Evolutionary conservation across 2,329 filamentous ascomycete species (phyloP).

Genomic region (Pseudocercospora cruenta): DNA sequence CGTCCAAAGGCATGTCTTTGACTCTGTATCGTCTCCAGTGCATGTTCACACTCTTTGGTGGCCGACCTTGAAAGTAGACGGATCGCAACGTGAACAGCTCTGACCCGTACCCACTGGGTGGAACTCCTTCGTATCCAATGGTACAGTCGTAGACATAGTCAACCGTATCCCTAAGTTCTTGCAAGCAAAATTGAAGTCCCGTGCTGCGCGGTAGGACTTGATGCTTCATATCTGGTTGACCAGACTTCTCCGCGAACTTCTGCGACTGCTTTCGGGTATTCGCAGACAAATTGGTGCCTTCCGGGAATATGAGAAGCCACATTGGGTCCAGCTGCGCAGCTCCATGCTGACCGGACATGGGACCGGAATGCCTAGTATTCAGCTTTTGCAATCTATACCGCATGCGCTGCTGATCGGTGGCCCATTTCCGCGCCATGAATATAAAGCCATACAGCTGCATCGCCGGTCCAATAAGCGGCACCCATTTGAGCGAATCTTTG

Average conservation of each 20-base stretch:
- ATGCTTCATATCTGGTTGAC: slow-evolving; percentile 71
- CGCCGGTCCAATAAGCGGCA: slow-evolving; percentile 78
- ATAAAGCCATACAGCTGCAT: slow-evolving; percentile 91
- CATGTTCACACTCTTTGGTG: slow-evolving; percentile 93
- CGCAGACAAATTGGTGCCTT: slow-evolving; percentile 79
- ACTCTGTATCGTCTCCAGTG: slow-evolving; percentile 89
- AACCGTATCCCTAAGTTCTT: slow-evolving; percentile 72
- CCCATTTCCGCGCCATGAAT: slow-evolving; percentile 91
- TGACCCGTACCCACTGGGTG: slow-evolving; percentile 79
- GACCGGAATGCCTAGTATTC: slow-evolving; percentile 50
- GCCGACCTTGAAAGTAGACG: slow-evolving; percentile 85
- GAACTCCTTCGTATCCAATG: slow-evolving; percentile 89
- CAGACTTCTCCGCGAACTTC: slow-evolving; percentile 76
- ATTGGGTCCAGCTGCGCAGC: slow-evolving; percentile 61
- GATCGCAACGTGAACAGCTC: slow-evolving; percentile 82
- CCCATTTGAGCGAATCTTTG: slow-evolving; percentile 81
- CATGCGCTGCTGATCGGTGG: slow-evolving; percentile 73
- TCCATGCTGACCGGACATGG: slow-evolving; percentile 40
- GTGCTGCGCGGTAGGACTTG: slow-evolving; percentile 77
- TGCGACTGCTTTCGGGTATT: slow-evolving; percentile 72
- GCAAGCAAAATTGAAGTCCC: slow-evolving; percentile 77
- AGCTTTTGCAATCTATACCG: slow-evolving; percentile 75
- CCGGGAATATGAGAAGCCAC: slow-evolving; percentile 88
- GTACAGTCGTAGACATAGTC: slow-evolving; percentile 93
- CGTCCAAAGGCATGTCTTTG: slow-evolving; percentile 76